phyloP scores from a whole-genome alignment of 768 basidiomycete genomes.

The Pulveroboletus ravenelii region DNA sequence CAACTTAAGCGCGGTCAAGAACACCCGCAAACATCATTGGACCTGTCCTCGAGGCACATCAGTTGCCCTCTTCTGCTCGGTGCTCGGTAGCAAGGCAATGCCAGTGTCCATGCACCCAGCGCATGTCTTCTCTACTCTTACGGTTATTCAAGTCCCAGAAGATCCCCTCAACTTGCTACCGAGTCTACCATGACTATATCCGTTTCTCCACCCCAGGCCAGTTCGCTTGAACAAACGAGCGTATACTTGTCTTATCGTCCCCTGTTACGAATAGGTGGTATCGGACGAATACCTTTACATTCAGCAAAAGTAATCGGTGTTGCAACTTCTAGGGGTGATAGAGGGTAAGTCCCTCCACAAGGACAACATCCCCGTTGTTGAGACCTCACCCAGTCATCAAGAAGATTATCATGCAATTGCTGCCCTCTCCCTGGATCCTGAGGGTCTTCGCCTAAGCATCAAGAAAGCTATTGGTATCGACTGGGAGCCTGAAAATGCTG shows the following conservation, averaged over 20 bases:
- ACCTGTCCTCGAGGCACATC: slow-evolving; percentile 13
- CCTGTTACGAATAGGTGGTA: slow-evolving; percentile 42
- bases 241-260: slow-evolving; percentile 6
- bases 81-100: slow-evolving; percentile 23
- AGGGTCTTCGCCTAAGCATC: slow-evolving; percentile 63
- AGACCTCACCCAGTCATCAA: slow-evolving; percentile 58
- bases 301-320: slow-evolving; percentile 78
- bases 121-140: slow-evolving; percentile 27
- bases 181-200: slow-evolving; percentile 66
- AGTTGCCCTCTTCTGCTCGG: slow-evolving; percentile 4
- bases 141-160: slow-evolving; percentile 19
- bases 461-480: slow-evolving; percentile 58
- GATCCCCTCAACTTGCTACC: slow-evolving; percentile 16
- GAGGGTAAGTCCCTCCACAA: slow-evolving; percentile 44
- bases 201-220: slow-evolving; percentile 46
- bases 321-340: slow-evolving; percentile 69
- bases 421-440: slow-evolving; percentile 68
- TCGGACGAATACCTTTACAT: slow-evolving; percentile 62
- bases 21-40: no score
- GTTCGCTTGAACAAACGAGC: slow-evolving; percentile 13
- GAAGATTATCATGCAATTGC: slow-evolving; percentile 83
- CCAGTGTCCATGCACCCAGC: slow-evolving; percentile 18
- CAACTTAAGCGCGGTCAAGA: not conserved
- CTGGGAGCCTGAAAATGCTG: slow-evolving; percentile 63
- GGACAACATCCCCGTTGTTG: not conserved